phyloP scores from a whole-genome alignment of 2,329 filamentous ascomycete genomes.

The Pseudogymnoascus sp. region DNA sequence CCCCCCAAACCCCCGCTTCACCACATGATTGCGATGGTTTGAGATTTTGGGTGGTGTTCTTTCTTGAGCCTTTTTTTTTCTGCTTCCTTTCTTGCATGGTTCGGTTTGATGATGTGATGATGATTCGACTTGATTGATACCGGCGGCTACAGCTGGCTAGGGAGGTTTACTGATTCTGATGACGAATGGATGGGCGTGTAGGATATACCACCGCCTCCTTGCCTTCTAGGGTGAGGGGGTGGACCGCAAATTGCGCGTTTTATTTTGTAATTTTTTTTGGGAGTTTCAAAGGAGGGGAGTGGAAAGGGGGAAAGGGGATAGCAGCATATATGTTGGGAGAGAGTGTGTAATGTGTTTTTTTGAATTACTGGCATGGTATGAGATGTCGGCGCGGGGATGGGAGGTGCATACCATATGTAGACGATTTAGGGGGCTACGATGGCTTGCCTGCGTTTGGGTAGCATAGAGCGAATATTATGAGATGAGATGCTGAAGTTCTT shows the following conservation, averaged over 20 bases:
- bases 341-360: background rate
- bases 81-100: background rate
- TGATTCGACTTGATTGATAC: background rate
- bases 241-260: background rate
- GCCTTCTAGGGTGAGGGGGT: background rate
- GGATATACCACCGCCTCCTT: slow-evolving; percentile 8
- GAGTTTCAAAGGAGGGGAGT: background rate
- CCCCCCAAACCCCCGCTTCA: background rate
- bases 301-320: background rate
- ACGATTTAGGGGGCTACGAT: background rate
- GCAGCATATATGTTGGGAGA: background rate
- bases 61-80: background rate
- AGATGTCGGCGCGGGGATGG: background rate
- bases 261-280: background rate
- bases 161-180: slow-evolving; percentile 6
- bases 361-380: background rate
- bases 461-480: background rate
- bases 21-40: background rate
- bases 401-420: background rate
- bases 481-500: background rate
- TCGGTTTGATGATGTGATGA: background rate
- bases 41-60: background rate
- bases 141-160: background rate
- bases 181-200: slow-evolving; percentile 2
- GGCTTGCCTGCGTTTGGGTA: background rate